phyloP scores from a whole-genome alignment of 495 filamentous ascomycete species.

The Podospora pseudopauciseta region DNA sequence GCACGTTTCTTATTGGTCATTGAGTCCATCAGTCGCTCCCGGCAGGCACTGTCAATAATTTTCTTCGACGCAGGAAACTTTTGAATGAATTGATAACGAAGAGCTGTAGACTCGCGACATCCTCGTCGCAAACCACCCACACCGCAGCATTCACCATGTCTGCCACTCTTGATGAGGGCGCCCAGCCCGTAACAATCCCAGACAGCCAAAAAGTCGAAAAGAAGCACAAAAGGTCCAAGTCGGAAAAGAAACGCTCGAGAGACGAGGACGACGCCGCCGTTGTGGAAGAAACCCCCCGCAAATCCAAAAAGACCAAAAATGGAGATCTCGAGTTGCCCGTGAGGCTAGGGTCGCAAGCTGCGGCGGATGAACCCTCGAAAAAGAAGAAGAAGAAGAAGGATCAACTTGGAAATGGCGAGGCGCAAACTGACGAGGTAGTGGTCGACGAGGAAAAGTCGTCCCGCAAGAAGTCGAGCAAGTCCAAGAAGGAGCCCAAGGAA shows the following conservation, averaged over 20 bases:
- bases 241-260: constrained; percentile 42
- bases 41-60: constrained; percentile 18
- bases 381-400: constrained; percentile 25
- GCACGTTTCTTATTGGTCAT: constrained; percentile 9
- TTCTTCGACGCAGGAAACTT: constrained; percentile 11
- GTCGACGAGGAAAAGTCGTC: constrained; percentile 6
- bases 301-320: constrained; percentile 42
- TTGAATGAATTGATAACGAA: background rate
- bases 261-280: constrained; percentile 34
- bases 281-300: constrained; percentile 35
- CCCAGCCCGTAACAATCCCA: constrained; percentile 14
- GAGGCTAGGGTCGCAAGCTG: background rate
- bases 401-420: constrained; percentile 14
- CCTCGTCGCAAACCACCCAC: background rate
- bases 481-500: constrained; percentile 18
- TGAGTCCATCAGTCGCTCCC: background rate
- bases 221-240: constrained; percentile 34
- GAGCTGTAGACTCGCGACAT: background rate
- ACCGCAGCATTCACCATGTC: constrained; percentile 22
- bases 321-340: constrained; percentile 9
- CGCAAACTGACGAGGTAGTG: constrained; percentile 11
- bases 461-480: constrained; percentile 28
- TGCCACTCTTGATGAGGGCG: constrained; percentile 11
- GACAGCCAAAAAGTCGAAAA: constrained; percentile 26
- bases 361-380: constrained; percentile 10